These are phyloP conservation scores for Porosira glacialis DNA, from an alignment of 352 stramenopile species.

Conservation along the genomic window DNA sequence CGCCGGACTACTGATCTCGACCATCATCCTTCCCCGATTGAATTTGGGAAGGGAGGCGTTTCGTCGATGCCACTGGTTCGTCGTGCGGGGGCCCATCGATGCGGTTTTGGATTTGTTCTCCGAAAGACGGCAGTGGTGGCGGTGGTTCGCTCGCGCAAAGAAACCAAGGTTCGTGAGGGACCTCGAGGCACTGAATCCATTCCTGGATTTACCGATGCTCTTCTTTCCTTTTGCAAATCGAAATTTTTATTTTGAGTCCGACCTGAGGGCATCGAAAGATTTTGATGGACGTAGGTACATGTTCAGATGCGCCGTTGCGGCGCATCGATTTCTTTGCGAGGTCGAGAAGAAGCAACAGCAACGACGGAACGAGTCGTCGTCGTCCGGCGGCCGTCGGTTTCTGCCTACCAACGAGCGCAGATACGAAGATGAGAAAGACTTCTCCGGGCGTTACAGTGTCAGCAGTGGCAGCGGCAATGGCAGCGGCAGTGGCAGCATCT, in stretches of 20 bases:
- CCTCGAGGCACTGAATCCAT: slow-evolving; percentile 44
- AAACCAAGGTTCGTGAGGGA: slow-evolving; percentile 22
- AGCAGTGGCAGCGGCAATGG: too few relatives aligned
- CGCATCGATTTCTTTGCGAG: slow-evolving; percentile 61
- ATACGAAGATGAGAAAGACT: slow-evolving; percentile 9
- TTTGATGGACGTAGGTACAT: slow-evolving; percentile 79
- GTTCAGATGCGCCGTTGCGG: slow-evolving; percentile 70
- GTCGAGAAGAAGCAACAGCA: slow-evolving; percentile 34
- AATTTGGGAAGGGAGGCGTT: slow-evolving; percentile 44
- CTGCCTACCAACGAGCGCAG: slow-evolving; percentile 43
- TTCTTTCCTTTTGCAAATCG: slow-evolving; percentile 81
- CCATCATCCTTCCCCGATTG: slow-evolving; percentile 55
- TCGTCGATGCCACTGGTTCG: slow-evolving; percentile 45
- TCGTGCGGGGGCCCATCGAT: slow-evolving; percentile 59
- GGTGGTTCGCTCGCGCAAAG: slow-evolving; percentile 30
- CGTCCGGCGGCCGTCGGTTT: too few relatives aligned
- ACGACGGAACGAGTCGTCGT: not conserved
- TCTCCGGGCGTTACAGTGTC: not conserved
- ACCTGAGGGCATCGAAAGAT: slow-evolving; percentile 53
- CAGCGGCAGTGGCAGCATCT: too few relatives aligned
- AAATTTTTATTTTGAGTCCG: slow-evolving; percentile 73
- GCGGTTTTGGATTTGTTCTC: slow-evolving; percentile 30
- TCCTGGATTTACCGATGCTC: slow-evolving; percentile 77
- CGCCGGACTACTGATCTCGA: slow-evolving; percentile 60
- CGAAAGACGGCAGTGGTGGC: too few relatives aligned